Evolutionary conservation across 164 flowering plant genomes (phyloP).

Genomic region (Protea cynaroides): DNA sequence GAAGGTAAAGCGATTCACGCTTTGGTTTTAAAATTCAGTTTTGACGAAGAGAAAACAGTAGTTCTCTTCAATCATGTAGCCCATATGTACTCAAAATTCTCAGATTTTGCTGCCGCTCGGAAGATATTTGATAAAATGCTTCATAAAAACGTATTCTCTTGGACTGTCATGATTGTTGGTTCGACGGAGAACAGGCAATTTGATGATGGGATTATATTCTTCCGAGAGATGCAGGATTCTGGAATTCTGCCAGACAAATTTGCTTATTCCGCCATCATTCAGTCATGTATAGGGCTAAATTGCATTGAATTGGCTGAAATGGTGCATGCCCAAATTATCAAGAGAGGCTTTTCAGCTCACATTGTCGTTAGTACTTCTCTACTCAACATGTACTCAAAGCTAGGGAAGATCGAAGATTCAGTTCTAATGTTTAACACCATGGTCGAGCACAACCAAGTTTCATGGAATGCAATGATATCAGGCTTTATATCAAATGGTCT

Average conservation of each 20-base stretch:
- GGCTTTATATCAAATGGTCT: conserved; percentile 38
- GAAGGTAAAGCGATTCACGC: conserved; percentile 45
- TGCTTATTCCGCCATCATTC: conserved; percentile 37
- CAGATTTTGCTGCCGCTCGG: conserved; percentile 29
- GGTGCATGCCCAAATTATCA: conserved; percentile 46
- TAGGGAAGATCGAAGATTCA: conserved; percentile 39
- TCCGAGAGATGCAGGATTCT: conserved; percentile 28
- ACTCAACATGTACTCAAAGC: conserved; percentile 58
- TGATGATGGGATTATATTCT: conserved; percentile 36
- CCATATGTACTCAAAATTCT: conserved; percentile 44
- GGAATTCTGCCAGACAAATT: conserved; percentile 45
- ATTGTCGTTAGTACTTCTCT: conserved; percentile 44
- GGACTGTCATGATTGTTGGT: conserved; percentile 66
- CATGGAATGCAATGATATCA: conserved; percentile 61
- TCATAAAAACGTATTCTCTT: conserved; percentile 44
- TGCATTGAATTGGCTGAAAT: conserved; percentile 36
- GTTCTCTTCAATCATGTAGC: conserved; percentile 41
- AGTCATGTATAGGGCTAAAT: conserved; percentile 45
- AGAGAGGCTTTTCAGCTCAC: conserved; percentile 30
- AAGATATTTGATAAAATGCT: conserved; percentile 39
- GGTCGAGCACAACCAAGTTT: conserved; percentile 36
- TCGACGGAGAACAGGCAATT: conserved; percentile 31
- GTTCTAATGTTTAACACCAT: conserved; percentile 32
- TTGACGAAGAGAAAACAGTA: conserved; percentile 21
- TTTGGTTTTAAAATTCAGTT: conserved; percentile 27